A percentile compares a stretch with the other conserved stretches of the same genome.
Conservation (phyloP, 2,329 filamentous ascomycete species). For the Venturia aucupariae region DNA sequence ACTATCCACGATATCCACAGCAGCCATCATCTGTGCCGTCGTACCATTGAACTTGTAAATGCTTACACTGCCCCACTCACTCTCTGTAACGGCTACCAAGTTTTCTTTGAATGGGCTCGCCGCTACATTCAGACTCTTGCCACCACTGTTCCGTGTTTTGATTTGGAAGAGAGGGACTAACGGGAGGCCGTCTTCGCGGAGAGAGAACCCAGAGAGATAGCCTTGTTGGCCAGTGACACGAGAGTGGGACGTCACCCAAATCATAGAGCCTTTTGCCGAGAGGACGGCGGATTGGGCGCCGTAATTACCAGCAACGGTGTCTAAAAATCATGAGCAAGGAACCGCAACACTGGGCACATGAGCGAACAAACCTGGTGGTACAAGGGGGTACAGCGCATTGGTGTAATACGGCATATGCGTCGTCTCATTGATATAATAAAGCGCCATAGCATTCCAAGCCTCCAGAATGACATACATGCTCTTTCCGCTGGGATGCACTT, state of each 20-base stretch:
- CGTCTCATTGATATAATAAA: slow-evolving; percentile 67
- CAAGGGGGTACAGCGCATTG: slow-evolving; percentile 64
- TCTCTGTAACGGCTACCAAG: slow-evolving; percentile 9
- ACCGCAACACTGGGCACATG: too few species aligned
- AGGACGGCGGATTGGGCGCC: slow-evolving; percentile 76
- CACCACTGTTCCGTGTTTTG: slow-evolving; percentile 77
- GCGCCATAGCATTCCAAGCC: slow-evolving; percentile 69
- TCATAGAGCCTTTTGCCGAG: slow-evolving; percentile 58
- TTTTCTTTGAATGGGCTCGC: slow-evolving; percentile 2
- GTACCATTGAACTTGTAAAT: slow-evolving; percentile 2
- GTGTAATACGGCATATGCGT: slow-evolving; percentile 73
- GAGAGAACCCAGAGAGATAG: slow-evolving; percentile 72
- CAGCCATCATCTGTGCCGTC: slow-evolving; percentile 1
- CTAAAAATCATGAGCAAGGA: not conserved
- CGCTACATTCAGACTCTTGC: slow-evolving; percentile 74
- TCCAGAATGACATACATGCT: slow-evolving; percentile 86
- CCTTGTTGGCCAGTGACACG: slow-evolving; percentile 68
- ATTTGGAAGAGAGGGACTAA: slow-evolving; percentile 72
- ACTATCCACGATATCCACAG: slow-evolving; percentile 6
- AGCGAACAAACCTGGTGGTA: slow-evolving; percentile 44
- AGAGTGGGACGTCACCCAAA: slow-evolving; percentile 73
- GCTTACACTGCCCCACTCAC: not conserved
- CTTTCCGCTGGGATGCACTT: slow-evolving; percentile 66
- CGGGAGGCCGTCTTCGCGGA: slow-evolving; percentile 52
- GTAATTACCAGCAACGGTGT: slow-evolving; percentile 28